phyloP scores from a whole-genome alignment of 371 early-diverging fungal genomes.

The Funneliformis caledonium region DNA sequence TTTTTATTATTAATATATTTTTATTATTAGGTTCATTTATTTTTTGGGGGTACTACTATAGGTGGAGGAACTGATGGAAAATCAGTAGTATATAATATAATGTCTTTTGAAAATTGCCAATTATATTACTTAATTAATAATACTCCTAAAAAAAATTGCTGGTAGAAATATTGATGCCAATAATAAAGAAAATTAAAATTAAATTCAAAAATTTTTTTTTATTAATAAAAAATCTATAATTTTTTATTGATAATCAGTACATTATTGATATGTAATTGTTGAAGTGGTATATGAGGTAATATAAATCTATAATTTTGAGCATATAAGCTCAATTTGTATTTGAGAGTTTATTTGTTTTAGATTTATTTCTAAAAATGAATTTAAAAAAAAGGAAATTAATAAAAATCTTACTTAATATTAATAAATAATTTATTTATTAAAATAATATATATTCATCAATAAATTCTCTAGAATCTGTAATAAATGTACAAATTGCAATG shows the following conservation, averaged over 20 bases:
- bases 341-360: no score
- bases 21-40: slow-evolving; percentile 3
- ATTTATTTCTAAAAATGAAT: no score
- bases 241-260: not conserved
- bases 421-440: no score
- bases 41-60: not conserved
- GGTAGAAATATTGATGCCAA: not conserved
- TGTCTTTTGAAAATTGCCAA: not conserved
- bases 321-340: not conserved
- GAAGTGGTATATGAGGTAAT: not conserved
- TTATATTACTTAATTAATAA: slow-evolving; percentile 16
- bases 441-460: no score
- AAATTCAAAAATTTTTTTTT: not conserved
- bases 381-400: no score
- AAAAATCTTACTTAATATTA: no score
- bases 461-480: no score
- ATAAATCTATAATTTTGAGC: not conserved
- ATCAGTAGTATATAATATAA: not conserved
- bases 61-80: not conserved
- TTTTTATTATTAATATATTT: not conserved
- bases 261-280: not conserved
- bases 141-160: not conserved
- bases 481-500: no score
- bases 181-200: not conserved
- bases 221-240: not conserved